phyloP scores from a whole-genome alignment of 2,329 filamentous ascomycete genomes.

The Thielaviopsis ethacetica region DNA sequence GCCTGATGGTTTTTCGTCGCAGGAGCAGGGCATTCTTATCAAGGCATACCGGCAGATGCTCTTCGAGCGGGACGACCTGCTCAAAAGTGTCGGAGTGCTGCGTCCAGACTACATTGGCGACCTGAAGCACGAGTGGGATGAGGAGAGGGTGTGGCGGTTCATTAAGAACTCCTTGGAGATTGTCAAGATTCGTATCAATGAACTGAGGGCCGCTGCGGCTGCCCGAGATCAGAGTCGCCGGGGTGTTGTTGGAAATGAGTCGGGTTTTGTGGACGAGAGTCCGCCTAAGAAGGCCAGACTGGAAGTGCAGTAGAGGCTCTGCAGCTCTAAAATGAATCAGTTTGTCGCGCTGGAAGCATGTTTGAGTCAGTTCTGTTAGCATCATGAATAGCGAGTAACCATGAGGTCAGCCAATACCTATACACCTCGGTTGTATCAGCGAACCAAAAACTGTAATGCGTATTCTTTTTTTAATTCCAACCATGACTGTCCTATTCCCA shows the following conservation, averaged over 20 bases:
- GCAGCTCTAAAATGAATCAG: background rate
- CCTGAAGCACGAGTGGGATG: conserved; percentile 26
- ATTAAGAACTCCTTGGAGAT: conserved; percentile 23
- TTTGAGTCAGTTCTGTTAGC: background rate
- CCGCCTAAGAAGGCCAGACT: background rate
- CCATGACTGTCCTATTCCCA: background rate
- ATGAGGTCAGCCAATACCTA: background rate
- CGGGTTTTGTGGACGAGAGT: background rate
- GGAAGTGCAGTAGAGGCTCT: background rate
- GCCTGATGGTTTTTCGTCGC: conserved; percentile 12
- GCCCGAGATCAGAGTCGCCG: background rate
- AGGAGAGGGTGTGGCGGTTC: conserved; percentile 26
- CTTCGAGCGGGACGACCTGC: conserved; percentile 25
- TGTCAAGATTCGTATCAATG: background rate
- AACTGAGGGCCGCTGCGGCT: background rate
- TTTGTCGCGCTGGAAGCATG: background rate
- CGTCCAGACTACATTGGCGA: conserved; percentile 3
- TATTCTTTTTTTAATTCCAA: conserved; percentile 4
- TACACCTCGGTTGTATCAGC: conserved; percentile 17
- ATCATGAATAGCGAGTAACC: background rate
- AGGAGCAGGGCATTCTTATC: conserved; percentile 21
- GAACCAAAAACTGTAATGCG: conserved; percentile 14
- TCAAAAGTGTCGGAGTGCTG: conserved; percentile 18
- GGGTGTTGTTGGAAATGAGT: background rate
- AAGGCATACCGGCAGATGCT: conserved; percentile 34